Evolutionary conservation across 163 green algal genomes (phyloP).

Genomic region (Prototheca cutis): DNA sequence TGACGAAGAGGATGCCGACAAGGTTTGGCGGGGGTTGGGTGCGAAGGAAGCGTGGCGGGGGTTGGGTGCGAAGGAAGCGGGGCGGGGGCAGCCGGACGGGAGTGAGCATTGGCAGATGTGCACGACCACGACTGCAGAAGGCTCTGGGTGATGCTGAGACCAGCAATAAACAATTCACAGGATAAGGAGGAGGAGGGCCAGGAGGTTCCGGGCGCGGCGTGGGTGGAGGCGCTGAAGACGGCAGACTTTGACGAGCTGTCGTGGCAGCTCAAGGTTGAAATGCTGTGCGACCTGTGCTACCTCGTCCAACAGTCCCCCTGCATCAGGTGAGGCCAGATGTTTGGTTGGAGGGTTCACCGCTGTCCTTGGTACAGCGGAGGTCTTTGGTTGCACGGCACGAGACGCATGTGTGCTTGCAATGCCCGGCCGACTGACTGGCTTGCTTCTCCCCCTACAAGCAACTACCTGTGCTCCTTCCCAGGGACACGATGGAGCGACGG

Average conservation of each 20-base stretch:
- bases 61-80: constrained; percentile 1
- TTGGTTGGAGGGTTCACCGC: too few relatives aligned
- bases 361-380: too few relatives aligned
- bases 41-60: constrained; percentile 1
- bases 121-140: too few relatives aligned
- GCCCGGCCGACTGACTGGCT: too few relatives aligned
- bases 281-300: constrained; percentile 49
- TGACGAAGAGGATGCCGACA: constrained; percentile 2
- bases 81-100: too few relatives aligned
- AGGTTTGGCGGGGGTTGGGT: background rate
- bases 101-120: too few relatives aligned
- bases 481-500: constrained; percentile 44
- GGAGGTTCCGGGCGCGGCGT: constrained; percentile 26
- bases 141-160: too few relatives aligned
- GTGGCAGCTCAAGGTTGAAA: constrained; percentile 37
- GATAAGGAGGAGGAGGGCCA: constrained; percentile 4
- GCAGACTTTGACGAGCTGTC: constrained; percentile 43
- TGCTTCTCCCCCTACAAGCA: too few relatives aligned
- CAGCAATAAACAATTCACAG: background rate
- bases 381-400: too few relatives aligned
- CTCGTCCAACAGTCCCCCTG: constrained; percentile 43
- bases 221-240: constrained; percentile 37
- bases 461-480: too few relatives aligned
- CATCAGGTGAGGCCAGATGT: too few relatives aligned
- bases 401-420: too few relatives aligned